Conservation (phyloP, 305 asterid genomes). For the Petunia hybrid region DNA sequence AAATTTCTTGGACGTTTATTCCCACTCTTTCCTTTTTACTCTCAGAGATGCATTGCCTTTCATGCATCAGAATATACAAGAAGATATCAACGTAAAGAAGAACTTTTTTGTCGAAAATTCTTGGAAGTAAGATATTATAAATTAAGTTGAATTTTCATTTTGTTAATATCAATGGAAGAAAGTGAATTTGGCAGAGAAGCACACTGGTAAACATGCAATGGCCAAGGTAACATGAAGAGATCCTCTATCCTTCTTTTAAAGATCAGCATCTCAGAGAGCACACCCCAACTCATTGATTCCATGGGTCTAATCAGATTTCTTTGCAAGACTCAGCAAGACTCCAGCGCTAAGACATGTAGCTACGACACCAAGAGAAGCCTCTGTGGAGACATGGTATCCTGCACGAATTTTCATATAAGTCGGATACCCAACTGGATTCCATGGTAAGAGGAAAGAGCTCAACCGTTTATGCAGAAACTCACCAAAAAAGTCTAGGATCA, state of each 20-base stretch:
- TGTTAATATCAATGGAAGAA: background rate
- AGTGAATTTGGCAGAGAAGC: background rate
- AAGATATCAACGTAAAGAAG: too few relatives aligned
- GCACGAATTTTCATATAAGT: slow-evolving; percentile 24
- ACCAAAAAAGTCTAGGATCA: slow-evolving; percentile 96
- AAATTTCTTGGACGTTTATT: too few relatives aligned
- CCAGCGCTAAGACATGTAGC: slow-evolving; percentile 69
- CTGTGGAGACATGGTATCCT: slow-evolving; percentile 85
- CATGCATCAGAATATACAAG: too few relatives aligned
- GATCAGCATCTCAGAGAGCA: background rate
- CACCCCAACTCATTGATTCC: background rate
- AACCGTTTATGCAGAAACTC: slow-evolving; percentile 35
- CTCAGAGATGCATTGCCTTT: too few relatives aligned
- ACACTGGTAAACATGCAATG: background rate
- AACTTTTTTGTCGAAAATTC: too few relatives aligned
- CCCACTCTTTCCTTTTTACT: too few relatives aligned
- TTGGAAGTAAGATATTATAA: too few relatives aligned
- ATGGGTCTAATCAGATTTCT: slow-evolving; percentile 55
- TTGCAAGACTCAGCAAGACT: slow-evolving; percentile 72
- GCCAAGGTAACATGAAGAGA: background rate
- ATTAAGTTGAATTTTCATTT: too few relatives aligned
- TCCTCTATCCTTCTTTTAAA: slow-evolving; percentile 1
- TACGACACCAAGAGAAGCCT: slow-evolving; percentile 83
- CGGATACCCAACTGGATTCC: background rate
- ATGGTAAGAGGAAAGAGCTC: slow-evolving; percentile 13